Evolutionary conservation across 129 eudicot genomes (phyloP).

Genomic region (Flaveria robusta): DNA sequence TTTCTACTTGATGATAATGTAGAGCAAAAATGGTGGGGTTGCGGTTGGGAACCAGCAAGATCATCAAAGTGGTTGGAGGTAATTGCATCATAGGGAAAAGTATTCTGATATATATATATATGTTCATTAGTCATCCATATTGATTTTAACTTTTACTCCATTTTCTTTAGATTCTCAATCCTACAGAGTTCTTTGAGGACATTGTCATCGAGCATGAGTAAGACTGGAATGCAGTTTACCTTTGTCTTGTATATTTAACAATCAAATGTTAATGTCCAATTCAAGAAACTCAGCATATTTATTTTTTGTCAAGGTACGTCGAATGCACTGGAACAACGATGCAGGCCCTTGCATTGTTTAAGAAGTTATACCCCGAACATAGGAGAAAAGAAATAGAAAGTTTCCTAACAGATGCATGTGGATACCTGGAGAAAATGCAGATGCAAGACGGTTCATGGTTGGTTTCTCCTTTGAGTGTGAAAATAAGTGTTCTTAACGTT

Average conservation of each 20-base stretch:
- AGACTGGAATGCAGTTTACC: too few relatives aligned
- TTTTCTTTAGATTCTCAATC: slow-evolving; percentile 60
- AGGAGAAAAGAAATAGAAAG: slow-evolving; percentile 56
- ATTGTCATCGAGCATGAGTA: slow-evolving; percentile 76
- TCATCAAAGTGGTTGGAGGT: slow-evolving; percentile 74
- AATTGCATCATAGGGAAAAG: not conserved
- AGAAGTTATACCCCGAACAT: slow-evolving; percentile 53
- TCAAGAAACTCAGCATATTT: not conserved
- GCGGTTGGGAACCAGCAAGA: slow-evolving; percentile 84
- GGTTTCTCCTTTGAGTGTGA: not conserved
- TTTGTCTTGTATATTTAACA: not conserved
- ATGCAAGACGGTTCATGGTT: slow-evolving; percentile 85
- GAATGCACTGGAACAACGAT: slow-evolving; percentile 72
- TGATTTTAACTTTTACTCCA: not conserved
- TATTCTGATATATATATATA: too few relatives aligned
- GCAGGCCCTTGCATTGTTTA: slow-evolving; percentile 54
- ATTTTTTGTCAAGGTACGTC: slow-evolving; percentile 38
- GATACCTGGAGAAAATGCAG: slow-evolving; percentile 56
- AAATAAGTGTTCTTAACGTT: not conserved
- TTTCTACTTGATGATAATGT: slow-evolving; percentile 13
- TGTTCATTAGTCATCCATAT: not conserved
- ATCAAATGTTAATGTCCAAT: not conserved
- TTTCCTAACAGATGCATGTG: slow-evolving; percentile 39
- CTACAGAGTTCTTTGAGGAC: slow-evolving; percentile 72
- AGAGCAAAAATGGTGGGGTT: slow-evolving; percentile 85